A percentile compares a stretch with the other conserved stretches of the same genome.
Conservation (phyloP, 495 filamentous ascomycete species). For the Astrothelium subdiscretum region DNA sequence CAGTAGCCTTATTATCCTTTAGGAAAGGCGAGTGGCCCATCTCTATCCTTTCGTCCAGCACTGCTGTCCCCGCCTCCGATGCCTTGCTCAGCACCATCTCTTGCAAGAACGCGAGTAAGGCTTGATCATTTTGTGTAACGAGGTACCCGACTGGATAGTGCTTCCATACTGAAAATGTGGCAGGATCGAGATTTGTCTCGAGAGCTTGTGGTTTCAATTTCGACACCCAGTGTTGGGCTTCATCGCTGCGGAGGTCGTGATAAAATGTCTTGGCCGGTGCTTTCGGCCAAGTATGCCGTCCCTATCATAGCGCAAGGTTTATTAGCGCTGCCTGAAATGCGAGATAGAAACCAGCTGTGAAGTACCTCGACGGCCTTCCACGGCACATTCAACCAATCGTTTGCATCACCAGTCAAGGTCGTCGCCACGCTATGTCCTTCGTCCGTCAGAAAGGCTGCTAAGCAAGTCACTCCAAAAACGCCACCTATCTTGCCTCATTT, state of each 20-base stretch:
- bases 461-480: background rate
- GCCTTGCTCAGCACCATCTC: background rate
- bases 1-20: background rate
- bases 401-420: background rate
- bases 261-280: background rate
- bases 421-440: background rate
- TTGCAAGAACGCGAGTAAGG: background rate
- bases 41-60: background rate
- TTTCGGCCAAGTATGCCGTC: background rate
- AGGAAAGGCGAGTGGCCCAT: background rate
- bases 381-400: background rate
- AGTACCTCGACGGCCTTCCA: background rate
- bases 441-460: background rate
- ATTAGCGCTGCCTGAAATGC: background rate
- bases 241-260: background rate
- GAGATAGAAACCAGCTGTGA: background rate
- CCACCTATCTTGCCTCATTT: background rate
- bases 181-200: background rate
- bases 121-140: background rate
- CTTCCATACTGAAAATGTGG: background rate
- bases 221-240: background rate
- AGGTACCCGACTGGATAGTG: background rate
- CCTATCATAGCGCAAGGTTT: background rate
- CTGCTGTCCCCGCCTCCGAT: background rate
- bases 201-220: background rate